Percentiles rank a stretch among this genome's conserved stretches.
phyloP scores from a whole-genome alignment of 768 basidiomycete genomes.

The Amanita jacksonii region DNA sequence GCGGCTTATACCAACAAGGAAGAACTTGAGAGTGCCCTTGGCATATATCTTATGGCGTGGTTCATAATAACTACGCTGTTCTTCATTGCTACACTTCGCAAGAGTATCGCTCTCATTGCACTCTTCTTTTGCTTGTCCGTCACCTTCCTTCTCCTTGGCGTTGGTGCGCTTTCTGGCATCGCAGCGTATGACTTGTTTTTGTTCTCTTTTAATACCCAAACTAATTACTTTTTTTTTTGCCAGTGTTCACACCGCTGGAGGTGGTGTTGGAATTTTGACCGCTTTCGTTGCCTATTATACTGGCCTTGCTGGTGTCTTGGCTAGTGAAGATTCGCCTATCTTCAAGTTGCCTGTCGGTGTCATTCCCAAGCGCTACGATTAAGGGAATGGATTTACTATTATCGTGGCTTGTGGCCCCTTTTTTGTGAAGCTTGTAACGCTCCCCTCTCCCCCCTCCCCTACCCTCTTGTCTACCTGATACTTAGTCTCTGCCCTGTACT shows the following conservation, averaged over 20 bases:
- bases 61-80: conserved; percentile 46
- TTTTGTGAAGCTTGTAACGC: no score
- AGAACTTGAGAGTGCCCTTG: conserved; percentile 36
- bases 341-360: conserved; percentile 20
- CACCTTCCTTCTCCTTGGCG: no score
- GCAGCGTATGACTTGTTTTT: no score
- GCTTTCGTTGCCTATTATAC: conserved; percentile 25
- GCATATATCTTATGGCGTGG: conserved; percentile 54
- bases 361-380: background rate
- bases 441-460: no score
- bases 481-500: no score
- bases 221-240: conserved; percentile 10
- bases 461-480: no score
- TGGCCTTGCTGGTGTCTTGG: conserved; percentile 21
- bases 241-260: conserved; percentile 18
- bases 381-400: no score
- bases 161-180: no score
- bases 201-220: no score
- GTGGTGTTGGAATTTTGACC: conserved; percentile 23
- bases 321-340: conserved; percentile 20
- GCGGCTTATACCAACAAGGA: conserved; percentile 29
- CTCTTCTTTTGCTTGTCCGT: conserved; percentile 14
- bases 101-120: conserved; percentile 15
- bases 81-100: conserved; percentile 19
- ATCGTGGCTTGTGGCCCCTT: no score